Percentiles rank a stretch among this genome's conserved stretches.
phyloP scores from a whole-genome alignment of 495 filamentous ascomycete species.

The Neurospora intermedia region DNA sequence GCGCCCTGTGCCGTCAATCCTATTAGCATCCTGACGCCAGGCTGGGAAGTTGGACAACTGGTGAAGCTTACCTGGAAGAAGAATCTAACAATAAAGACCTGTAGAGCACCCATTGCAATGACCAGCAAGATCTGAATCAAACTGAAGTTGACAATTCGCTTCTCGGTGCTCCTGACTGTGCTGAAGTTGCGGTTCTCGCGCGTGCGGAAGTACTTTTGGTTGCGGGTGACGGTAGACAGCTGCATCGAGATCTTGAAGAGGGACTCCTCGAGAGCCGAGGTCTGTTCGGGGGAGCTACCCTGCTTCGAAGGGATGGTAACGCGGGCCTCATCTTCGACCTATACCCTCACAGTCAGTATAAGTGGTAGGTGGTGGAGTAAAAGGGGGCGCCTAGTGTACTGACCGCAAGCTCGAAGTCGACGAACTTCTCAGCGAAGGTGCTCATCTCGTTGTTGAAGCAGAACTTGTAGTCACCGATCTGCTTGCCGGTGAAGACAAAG shows the following conservation, averaged over 20 bases:
- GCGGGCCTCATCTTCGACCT: constrained; percentile 92
- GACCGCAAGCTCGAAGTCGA: constrained; percentile 98
- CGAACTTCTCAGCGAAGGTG: constrained; percentile 94
- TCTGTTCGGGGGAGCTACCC: constrained; percentile 85
- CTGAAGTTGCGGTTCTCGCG: constrained; percentile 98
- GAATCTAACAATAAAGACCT: constrained; percentile 96
- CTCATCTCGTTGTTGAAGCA: constrained; percentile 99
- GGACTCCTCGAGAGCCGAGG: constrained; percentile 82
- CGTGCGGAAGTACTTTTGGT: constrained; percentile 99
- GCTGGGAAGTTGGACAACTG: not conserved
- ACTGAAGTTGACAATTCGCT: constrained; percentile 93
- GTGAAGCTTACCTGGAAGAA: constrained; percentile 71
- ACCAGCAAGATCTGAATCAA: constrained; percentile 86
- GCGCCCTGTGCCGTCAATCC: constrained; percentile 30
- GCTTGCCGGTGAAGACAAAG: constrained; percentile 93
- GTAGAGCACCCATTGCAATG: constrained; percentile 89
- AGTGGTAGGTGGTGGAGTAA: not conserved
- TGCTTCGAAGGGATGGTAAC: constrained; percentile 80
- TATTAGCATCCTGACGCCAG: constrained; percentile 8
- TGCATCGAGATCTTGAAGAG: constrained; percentile 91
- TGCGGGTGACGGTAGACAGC: constrained; percentile 90
- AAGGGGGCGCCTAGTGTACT: constrained; percentile 16
- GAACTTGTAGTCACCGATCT: constrained; percentile 88
- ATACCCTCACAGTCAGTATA: not conserved
- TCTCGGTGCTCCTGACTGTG: constrained; percentile 92